A percentile compares a stretch with the other conserved stretches of the same genome.
phyloP scores from a whole-genome alignment of 2,329 filamentous ascomycete species.

The Verticillium tricorpus region DNA sequence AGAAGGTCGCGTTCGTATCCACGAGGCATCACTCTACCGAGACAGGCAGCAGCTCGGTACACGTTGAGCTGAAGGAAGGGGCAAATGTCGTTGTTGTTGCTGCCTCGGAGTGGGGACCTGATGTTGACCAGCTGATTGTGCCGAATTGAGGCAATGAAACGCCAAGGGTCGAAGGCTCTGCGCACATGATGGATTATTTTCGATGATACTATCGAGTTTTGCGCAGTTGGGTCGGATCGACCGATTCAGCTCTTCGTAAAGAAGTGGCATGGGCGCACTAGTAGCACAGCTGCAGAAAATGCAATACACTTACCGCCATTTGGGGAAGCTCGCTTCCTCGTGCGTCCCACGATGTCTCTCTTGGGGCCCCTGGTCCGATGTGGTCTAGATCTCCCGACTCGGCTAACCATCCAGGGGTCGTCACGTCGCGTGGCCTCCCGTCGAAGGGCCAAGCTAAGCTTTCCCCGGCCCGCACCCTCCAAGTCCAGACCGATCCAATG shows the following conservation, averaged over 20 bases:
- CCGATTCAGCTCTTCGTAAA: too few relatives aligned
- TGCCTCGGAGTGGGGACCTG: constrained; percentile 39
- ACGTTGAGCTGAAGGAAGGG: constrained; percentile 42
- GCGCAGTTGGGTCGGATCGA: too few relatives aligned
- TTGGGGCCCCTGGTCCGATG: too few relatives aligned
- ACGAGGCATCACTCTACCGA: constrained; percentile 31
- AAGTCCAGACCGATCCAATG: background rate
- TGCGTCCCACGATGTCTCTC: too few relatives aligned
- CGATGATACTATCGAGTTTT: too few relatives aligned
- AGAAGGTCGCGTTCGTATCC: constrained; percentile 52
- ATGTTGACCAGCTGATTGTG: constrained; percentile 51
- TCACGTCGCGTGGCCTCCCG: background rate
- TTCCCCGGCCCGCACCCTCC: background rate
- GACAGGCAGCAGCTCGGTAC: constrained; percentile 39
- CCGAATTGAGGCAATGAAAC: constrained; percentile 24
- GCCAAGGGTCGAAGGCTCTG: background rate
- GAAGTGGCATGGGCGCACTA: too few relatives aligned
- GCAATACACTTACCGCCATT: too few relatives aligned
- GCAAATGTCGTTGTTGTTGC: constrained; percentile 45
- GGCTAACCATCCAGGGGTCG: background rate
- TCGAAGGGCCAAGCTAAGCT: background rate
- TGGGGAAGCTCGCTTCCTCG: too few relatives aligned
- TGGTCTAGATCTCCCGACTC: background rate
- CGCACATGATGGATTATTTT: background rate
- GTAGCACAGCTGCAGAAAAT: too few relatives aligned